Conservation (phyloP, 164 flowering plant genomes). For the Umbellularia californica region DNA sequence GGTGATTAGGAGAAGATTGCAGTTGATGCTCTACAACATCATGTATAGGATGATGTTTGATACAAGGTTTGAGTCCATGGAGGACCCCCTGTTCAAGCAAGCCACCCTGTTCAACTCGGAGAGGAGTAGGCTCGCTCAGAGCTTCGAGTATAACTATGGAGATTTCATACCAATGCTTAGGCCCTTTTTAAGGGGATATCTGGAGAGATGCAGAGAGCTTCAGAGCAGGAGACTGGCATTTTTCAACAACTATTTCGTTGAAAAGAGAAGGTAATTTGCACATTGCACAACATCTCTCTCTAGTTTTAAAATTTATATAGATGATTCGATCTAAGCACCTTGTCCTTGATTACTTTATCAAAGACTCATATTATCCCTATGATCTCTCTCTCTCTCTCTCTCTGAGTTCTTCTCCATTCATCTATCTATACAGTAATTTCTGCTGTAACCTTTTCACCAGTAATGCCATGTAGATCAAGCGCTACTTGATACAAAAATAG, state of each 20-base stretch:
- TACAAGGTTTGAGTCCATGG: conserved; percentile 42
- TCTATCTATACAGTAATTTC: too few species aligned
- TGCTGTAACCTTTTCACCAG: too few species aligned
- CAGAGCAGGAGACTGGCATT: conserved; percentile 45
- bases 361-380: too few species aligned
- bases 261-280: conserved; percentile 43
- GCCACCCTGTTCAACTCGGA: conserved; percentile 48
- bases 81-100: conserved; percentile 53
- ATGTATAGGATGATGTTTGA: conserved; percentile 77
- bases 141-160: conserved; percentile 72
- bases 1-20: conserved; percentile 52
- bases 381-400: too few species aligned
- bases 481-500: too few species aligned
- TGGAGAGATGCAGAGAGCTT: conserved; percentile 58
- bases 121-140: conserved; percentile 72
- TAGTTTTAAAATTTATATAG: too few species aligned
- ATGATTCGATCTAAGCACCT: too few species aligned
- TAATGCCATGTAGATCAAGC: too few species aligned
- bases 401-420: too few species aligned
- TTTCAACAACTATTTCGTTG: conserved; percentile 50
- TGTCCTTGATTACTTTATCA: too few species aligned
- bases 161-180: conserved; percentile 71
- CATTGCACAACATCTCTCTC: too few species aligned
- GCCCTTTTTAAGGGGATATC: conserved; percentile 57
- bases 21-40: conserved; percentile 65